Evolutionary conservation across 2,329 filamentous ascomycete species (phyloP), one percentile per base, ranked within the genome.

Genomic region (Neofusicoccum parvum): DNA sequence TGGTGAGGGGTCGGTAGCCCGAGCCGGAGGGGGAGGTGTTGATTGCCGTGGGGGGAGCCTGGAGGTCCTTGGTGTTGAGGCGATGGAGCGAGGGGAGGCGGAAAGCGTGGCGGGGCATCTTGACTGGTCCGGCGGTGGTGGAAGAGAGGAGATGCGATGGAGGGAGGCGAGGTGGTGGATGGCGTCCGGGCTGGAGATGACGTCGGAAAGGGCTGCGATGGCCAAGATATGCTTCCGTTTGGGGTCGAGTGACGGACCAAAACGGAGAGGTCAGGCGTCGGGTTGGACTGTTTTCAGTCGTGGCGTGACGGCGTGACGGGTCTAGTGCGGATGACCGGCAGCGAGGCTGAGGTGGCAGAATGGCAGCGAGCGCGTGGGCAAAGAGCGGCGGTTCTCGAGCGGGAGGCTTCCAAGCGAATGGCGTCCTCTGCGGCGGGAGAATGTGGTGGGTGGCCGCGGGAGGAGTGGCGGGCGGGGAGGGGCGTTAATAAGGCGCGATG

Each of bases 361-460:
- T 14, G 3, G 53, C 39, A 46, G 27, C 54, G 54, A 46, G 27
- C 54, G 54, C 39, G 54, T 59, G 41, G 39, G 23, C 37, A 58
- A 45, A 27, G 53, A 43, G 39, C n/a, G 39, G 39, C 20, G 37
- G n/a, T 14, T 27, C 15, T 17, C 12, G 11, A 15, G 15, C 12
- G n/a, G 32, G 54, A 45, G 54, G 23, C 23, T 3, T 59, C 41
- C 56, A 60, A 60, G 56, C 43, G 56, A 60, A 60, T 60, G 56
- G 41, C 56, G 41, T 20, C 37, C 41, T 36, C 15, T 34, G 75
- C 69, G 37, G 74, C 72, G 72, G 72, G 76, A 77, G 70, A 74
- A 72, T 72, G 70, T 75, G 76, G 74, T 76, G 75, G 68, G 72
- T 70, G 71, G 73, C 74, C 71, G 70, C 72, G 63, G 70, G 54